These are phyloP conservation scores for Brassica carinata DNA, from an alignment of 345 rosid genomes.

Conservation along the genomic window DNA sequence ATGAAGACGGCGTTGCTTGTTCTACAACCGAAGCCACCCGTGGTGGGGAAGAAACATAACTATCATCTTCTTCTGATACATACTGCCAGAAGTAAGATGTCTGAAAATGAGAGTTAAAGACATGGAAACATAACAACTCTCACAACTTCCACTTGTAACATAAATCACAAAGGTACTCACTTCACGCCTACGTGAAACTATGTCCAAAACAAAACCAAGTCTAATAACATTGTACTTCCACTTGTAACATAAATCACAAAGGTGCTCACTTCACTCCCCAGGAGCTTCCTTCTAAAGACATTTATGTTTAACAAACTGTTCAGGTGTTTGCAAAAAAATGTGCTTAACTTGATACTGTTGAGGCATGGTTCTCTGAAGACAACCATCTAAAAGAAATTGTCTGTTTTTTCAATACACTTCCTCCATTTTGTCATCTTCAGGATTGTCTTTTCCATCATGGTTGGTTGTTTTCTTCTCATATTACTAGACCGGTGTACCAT, in stretches of 20 bases:
- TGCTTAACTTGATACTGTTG: too few species aligned
- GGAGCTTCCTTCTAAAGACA: too few species aligned
- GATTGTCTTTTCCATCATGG: too few species aligned
- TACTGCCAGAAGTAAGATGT: conserved; percentile 34
- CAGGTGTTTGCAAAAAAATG: too few species aligned
- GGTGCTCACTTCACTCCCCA: background rate
- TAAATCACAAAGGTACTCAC: background rate
- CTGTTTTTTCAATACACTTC: too few species aligned
- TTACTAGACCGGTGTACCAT: too few species aligned
- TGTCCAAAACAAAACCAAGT: background rate
- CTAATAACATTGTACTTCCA: background rate
- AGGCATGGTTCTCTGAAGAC: too few species aligned
- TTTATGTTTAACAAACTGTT: too few species aligned
- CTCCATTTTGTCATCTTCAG: too few species aligned
- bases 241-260: background rate
- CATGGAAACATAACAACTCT: background rate
- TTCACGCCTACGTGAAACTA: background rate
- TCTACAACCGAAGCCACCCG: conserved; percentile 29
- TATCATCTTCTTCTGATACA: conserved; percentile 45
- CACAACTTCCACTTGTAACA: background rate
- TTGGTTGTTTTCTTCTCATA: too few species aligned
- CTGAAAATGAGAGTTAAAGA: background rate
- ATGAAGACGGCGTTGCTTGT: conserved; percentile 62
- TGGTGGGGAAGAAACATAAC: conserved; percentile 19
- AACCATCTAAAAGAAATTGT: too few species aligned